Base-by-base conservation (phyloP, 2,329 filamentous ascomycete genomes). In the Fusarium mexicanum region DNA sequence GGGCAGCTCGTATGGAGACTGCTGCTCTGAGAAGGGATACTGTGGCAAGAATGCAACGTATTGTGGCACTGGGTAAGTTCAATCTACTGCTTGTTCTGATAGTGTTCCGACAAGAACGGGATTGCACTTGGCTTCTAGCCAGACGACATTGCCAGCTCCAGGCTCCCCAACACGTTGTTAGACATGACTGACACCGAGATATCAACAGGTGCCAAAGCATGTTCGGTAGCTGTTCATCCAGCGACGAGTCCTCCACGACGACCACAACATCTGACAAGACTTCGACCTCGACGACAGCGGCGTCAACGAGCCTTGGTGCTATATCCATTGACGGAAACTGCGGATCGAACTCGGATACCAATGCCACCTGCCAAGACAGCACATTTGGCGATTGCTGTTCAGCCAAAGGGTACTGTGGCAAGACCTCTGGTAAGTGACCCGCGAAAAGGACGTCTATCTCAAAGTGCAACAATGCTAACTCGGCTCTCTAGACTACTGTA, bases 81-180 rank as follows among this genome's bases (percentile, higher is more conserved):
- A 51, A 20, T 24, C 16, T 5, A 4, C 3, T 35, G 8, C 6
- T 35, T 51, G 11, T 5, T 24, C 4, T 13, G 5, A 20, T 5
- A 18, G 8, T 4, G 2, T 2, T 14, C 22, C 29, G 1, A 24
- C 8, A 51, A 33, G 29, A 33, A 22, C 10, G 29, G 5, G 0
- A 48, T 17, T 17, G 2, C 22, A 4, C 3, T 50, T 3, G 5
- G 16, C 16, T 24, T 50, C 29, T 24, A 2, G 29, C 11, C 29
- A 33, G 22, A 8, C 47, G 29, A 3, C 22, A 10, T 24, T 3
- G 22, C 29, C 11, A 18, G 33, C 29, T 1, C 13, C 22, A 33
- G 16, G 22, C 6, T n/a, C 47, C 7, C 16, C 11, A 33, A 18
- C 29, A 18, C 16, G 0, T 8, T 18, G n/a, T 7, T 18, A 24